Evolutionary conservation across 2,329 filamentous ascomycete species (phyloP).

Genomic region (Aspergillus sp.): DNA sequence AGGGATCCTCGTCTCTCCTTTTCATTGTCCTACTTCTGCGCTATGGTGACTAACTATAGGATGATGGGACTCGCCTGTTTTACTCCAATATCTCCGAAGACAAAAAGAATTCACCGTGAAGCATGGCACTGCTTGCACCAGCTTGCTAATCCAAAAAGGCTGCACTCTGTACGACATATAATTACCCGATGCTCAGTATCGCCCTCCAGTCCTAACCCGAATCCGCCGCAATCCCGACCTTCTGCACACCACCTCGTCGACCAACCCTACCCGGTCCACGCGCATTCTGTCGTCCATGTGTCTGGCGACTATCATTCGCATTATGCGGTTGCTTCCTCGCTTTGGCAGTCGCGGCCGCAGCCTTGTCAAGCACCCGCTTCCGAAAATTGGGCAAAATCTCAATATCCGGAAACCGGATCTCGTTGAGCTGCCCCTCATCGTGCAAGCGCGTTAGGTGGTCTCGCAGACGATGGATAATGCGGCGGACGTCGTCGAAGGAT

Average conservation of each 20-base stretch:
- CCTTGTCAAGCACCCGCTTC: slow-evolving; percentile 8
- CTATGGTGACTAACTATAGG: too few species aligned
- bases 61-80: too few species aligned
- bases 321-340: neutral
- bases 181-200: too few species aligned
- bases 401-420: slow-evolving; percentile 30
- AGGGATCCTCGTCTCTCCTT: too few species aligned
- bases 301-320: neutral
- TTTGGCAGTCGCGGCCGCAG: neutral
- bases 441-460: neutral
- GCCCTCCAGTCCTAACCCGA: too few species aligned
- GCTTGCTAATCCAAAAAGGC: too few species aligned
- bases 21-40: too few species aligned
- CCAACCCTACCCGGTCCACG: neutral
- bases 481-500: slow-evolving; percentile 23
- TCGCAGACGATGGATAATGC: slow-evolving; percentile 18
- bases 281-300: neutral
- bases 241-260: slow-evolving; percentile 5
- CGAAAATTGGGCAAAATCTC: slow-evolving; percentile 32
- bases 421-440: slow-evolving; percentile 4
- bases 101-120: too few species aligned
- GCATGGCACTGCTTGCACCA: too few species aligned
- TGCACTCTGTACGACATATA: too few species aligned
- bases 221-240: neutral
- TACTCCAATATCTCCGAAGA: too few species aligned